Evolutionary conservation across 108 stramenopile genomes (phyloP).

Genomic region (Nannochloropsis oceanica): DNA sequence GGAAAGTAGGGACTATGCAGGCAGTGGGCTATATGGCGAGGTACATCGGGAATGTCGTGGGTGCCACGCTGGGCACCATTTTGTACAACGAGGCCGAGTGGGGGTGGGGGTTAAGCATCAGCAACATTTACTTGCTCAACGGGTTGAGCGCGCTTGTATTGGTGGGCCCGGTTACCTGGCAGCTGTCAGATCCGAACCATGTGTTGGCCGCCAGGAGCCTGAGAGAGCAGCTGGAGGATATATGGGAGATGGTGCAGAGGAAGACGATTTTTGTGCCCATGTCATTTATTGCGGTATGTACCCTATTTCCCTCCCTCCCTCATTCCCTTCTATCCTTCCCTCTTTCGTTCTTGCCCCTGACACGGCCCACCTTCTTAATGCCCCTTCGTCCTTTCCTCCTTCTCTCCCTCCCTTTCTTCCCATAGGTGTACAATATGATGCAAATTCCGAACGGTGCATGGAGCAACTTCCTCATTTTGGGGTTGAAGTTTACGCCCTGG

Average conservation of each 20-base stretch:
- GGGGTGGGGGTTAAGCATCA: conserved; percentile 44
- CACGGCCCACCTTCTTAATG: no score
- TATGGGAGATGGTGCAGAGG: conserved; percentile 41
- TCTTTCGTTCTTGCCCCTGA: no score
- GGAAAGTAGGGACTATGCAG: conserved; percentile 45
- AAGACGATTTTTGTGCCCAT: conserved; percentile 33
- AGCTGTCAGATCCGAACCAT: conserved; percentile 20
- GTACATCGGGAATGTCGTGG: conserved; percentile 43
- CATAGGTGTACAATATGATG: not conserved
- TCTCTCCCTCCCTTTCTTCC: no score
- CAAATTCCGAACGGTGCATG: conserved; percentile 44
- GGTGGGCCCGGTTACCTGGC: conserved; percentile 33
- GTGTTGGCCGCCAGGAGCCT: not conserved
- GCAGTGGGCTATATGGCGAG: conserved; percentile 43
- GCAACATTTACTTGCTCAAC: conserved; percentile 38
- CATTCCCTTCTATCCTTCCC: no score
- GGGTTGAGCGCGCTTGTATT: conserved; percentile 42
- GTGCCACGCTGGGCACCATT: conserved; percentile 37
- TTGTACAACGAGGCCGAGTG: conserved; percentile 46
- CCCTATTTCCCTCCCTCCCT: no score
- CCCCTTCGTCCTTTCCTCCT: no score
- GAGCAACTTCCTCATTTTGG: conserved; percentile 26
- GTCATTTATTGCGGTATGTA: conserved; percentile 6
- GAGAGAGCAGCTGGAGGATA: conserved; percentile 4
- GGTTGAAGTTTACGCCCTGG: conserved; percentile 23